Evolutionary conservation across 768 basidiomycete genomes (phyloP).

Genomic region (Gyrodon lividus): DNA sequence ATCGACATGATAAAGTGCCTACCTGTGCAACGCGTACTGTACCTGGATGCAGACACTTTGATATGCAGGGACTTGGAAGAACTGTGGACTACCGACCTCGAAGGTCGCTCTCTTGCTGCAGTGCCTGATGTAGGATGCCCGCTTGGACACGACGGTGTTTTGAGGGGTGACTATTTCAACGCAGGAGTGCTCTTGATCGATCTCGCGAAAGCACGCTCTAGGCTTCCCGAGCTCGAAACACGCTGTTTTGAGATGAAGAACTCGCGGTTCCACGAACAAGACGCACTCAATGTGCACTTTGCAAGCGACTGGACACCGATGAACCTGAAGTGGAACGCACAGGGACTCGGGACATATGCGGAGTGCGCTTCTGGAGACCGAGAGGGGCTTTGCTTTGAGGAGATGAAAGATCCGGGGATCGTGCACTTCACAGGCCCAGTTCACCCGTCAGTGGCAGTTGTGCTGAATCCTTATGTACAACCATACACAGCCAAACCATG

Average conservation of each 20-base stretch:
- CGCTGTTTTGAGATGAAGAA: constrained; percentile 27
- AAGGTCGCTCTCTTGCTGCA: constrained; percentile 43
- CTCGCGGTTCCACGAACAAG: constrained; percentile 45
- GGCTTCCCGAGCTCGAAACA: constrained; percentile 25
- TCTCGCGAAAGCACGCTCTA: constrained; percentile 37
- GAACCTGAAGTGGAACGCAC: constrained; percentile 51
- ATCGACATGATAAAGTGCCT: constrained; percentile 45
- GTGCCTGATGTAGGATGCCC: constrained; percentile 49
- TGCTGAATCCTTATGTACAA: constrained; percentile 52
- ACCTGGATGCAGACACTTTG: constrained; percentile 54
- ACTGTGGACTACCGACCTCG: constrained; percentile 48
- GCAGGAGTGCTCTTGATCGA: constrained; percentile 55
- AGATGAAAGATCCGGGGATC: constrained; percentile 42
- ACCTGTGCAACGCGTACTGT: constrained; percentile 50
- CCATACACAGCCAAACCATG: constrained; percentile 57
- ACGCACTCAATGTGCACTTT: constrained; percentile 50
- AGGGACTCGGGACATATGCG: constrained; percentile 56
- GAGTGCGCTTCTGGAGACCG: constrained; percentile 35
- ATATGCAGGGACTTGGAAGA: constrained; percentile 39
- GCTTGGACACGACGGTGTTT: constrained; percentile 41
- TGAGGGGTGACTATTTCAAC: constrained; percentile 47
- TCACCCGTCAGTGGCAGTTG: constrained; percentile 42
- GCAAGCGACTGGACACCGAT: constrained; percentile 41
- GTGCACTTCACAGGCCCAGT: constrained; percentile 62
- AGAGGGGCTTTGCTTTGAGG: constrained; percentile 29